Evolutionary conservation across 2,329 filamentous ascomycete species (phyloP).

Genomic region (Colletotrichum shisoi): DNA sequence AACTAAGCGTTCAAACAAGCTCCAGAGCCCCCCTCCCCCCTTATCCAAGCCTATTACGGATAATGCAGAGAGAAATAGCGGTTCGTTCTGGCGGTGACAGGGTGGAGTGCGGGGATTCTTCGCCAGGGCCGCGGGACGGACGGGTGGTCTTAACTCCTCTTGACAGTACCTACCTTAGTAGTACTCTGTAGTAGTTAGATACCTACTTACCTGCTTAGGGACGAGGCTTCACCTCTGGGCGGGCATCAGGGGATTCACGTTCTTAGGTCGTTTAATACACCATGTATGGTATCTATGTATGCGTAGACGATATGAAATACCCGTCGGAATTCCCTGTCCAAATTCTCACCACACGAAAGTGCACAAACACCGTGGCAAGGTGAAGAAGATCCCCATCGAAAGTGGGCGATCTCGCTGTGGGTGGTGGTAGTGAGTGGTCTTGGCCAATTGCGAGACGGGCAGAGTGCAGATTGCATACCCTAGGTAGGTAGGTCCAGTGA

Average conservation of each 20-base stretch:
- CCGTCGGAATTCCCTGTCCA: slow-evolving; percentile 18
- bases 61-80: slow-evolving; percentile 32
- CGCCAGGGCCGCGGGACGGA: slow-evolving; percentile 18
- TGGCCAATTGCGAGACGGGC: slow-evolving; percentile 22
- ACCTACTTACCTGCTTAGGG: too few species aligned
- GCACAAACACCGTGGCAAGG: slow-evolving; percentile 16
- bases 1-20: slow-evolving; percentile 33
- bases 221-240: too few species aligned
- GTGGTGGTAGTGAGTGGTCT: slow-evolving; percentile 13
- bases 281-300: too few species aligned
- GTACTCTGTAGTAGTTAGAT: too few species aligned
- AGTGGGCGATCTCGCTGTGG: slow-evolving; percentile 17
- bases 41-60: slow-evolving; percentile 34
- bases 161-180: neutral
- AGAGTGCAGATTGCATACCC: slow-evolving; percentile 21
- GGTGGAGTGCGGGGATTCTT: slow-evolving; percentile 34
- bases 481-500: neutral
- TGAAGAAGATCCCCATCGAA: slow-evolving; percentile 9
- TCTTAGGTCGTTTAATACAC: slow-evolving; percentile 7
- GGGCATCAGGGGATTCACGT: slow-evolving; percentile 19
- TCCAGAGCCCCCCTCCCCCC: slow-evolving; percentile 16
- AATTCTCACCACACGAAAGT: neutral
- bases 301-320: slow-evolving; percentile 24
- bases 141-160: slow-evolving; percentile 9
- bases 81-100: slow-evolving; percentile 39